These are phyloP conservation scores for Discostella stelligera DNA, from an alignment of 352 stramenopile species.

Conservation along the genomic window DNA sequence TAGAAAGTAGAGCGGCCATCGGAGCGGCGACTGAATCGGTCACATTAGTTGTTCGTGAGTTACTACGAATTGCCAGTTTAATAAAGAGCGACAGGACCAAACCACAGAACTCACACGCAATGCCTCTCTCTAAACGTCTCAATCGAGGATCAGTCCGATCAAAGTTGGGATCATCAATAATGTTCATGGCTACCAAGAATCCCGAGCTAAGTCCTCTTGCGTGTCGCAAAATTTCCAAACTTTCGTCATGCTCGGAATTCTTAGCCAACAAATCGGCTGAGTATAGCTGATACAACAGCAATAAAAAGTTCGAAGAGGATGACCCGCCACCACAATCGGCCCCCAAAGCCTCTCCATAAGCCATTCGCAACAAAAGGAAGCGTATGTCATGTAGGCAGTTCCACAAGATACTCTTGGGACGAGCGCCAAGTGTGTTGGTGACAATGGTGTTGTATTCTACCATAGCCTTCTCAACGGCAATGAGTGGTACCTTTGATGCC, in stretches of 20 bases:
- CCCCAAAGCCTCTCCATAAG: conserved; percentile 73
- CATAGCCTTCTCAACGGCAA: conserved; percentile 73
- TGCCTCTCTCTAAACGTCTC: conserved; percentile 51
- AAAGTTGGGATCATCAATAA: conserved; percentile 44
- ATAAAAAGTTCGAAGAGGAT: conserved; percentile 68
- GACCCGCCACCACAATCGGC: conserved; percentile 79
- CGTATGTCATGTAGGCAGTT: conserved; percentile 75
- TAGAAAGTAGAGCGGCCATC: conserved; percentile 75
- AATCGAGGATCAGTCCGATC: conserved; percentile 26
- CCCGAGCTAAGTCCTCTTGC: conserved; percentile 58
- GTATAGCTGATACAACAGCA: conserved; percentile 76
- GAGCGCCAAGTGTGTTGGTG: conserved; percentile 62
- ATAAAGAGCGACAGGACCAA: no score
- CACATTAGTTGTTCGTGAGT: background rate
- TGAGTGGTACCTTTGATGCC: conserved; percentile 68
- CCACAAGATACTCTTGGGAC: conserved; percentile 76
- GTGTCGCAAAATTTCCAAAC: conserved; percentile 59
- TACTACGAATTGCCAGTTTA: no score
- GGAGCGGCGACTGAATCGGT: conserved; percentile 48
- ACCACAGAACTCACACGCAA: conserved; percentile 44
- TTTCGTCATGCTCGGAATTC: conserved; percentile 64
- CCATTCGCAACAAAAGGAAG: conserved; percentile 75
- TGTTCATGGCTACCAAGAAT: conserved; percentile 60
- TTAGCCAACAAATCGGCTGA: conserved; percentile 73
- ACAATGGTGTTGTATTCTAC: conserved; percentile 66